Percentiles rank a stretch among this genome's conserved stretches.
These are phyloP conservation scores for Fusarium longipes DNA, from an alignment of 2,329 filamentous ascomycete species.

Conservation along the genomic window DNA sequence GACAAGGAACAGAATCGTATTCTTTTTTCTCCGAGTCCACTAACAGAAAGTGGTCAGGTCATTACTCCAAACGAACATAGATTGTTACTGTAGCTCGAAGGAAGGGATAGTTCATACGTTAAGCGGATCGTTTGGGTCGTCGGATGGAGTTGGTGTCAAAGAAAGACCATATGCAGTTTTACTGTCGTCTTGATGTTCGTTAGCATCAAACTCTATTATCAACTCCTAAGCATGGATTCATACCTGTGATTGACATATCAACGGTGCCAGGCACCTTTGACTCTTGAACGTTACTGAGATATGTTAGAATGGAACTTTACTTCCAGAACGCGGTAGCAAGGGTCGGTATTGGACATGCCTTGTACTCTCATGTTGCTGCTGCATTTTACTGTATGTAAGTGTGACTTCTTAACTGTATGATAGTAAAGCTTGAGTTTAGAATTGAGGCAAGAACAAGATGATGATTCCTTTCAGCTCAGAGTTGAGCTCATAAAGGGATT, in stretches of 20 bases:
- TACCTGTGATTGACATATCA: neutral
- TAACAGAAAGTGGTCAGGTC: neutral
- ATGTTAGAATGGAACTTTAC: neutral
- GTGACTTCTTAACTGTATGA: neutral
- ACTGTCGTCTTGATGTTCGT: neutral
- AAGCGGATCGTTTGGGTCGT: neutral
- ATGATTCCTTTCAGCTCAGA: too few species aligned
- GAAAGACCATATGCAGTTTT: neutral
- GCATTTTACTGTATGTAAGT: neutral
- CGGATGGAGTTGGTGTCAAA: neutral
- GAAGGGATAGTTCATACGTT: neutral
- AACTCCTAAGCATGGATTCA: neutral
- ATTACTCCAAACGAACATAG: neutral
- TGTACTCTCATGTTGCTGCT: neutral
- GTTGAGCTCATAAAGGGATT: too few species aligned
- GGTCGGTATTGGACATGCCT: neutral
- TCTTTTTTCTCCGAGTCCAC: neutral
- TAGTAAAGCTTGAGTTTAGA: neutral
- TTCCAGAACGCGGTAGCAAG: neutral
- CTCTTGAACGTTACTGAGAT: neutral
- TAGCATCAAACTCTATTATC: neutral
- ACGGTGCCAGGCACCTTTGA: conserved; percentile 1
- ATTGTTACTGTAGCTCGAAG: neutral
- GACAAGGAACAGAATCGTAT: neutral
- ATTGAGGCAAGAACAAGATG: too few species aligned